phyloP scores from a whole-genome alignment of 129 eudicot species.

The Scalesia atractyloides region DNA sequence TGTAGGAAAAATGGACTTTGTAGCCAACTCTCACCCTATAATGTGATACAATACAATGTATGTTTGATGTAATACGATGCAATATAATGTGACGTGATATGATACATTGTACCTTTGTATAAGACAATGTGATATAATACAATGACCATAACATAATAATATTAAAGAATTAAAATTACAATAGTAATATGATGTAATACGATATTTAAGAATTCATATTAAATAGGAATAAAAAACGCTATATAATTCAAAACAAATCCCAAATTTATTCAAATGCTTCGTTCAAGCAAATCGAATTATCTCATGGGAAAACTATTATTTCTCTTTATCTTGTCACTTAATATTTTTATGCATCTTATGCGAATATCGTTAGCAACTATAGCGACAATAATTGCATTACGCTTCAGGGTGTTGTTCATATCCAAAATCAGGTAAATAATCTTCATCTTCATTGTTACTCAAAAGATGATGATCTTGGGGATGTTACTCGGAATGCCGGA shows the following conservation, averaged over 20 bases:
- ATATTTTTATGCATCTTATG: not conserved
- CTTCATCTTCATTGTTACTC: not conserved
- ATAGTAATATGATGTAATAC: too few species aligned
- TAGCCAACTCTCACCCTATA: too few species aligned
- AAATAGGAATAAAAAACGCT: not conserved
- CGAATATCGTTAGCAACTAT: not conserved
- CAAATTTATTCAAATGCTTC: not conserved
- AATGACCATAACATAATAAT: not conserved
- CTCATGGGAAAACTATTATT: not conserved
- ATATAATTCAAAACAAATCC: not conserved
- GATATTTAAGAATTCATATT: too few species aligned
- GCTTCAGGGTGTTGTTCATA: not conserved
- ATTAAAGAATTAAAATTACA: too few species aligned
- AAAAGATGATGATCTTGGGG: conserved; percentile 5
- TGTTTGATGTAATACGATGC: too few species aligned
- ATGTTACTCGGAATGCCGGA: not conserved
- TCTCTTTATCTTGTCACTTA: not conserved
- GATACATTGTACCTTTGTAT: too few species aligned
- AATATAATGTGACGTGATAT: too few species aligned
- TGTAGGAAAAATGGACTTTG: too few species aligned
- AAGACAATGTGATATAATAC: not conserved
- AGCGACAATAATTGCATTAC: not conserved
- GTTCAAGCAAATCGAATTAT: not conserved
- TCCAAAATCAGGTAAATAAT: not conserved
- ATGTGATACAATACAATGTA: too few species aligned